Base-by-base conservation (phyloP, 768 basidiomycete genomes). In the Trametes cingulata region DNA sequence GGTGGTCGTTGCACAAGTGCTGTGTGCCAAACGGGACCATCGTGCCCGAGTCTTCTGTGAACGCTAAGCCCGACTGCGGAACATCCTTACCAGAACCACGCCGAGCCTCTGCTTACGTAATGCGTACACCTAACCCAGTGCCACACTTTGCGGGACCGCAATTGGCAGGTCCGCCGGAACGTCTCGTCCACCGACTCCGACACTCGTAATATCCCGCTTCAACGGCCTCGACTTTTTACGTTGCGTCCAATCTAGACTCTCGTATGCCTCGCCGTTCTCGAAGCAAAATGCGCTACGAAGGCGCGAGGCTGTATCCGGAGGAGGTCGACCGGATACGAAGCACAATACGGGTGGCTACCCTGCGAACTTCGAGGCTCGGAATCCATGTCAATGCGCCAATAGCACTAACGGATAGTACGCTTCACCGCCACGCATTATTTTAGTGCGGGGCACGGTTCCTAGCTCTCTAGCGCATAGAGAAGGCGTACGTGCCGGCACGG, bases 1-100 rank as follows among this genome's bases (percentile, higher is more conserved):
- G 56, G 49, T 65, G 41, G 52, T 68, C 51, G 67, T 54, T 50
- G 62, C 52, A 22, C 7, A 45, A 49, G 58, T 15, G 29, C 29
- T 33, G 36, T 40, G 51, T 57, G 58, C n/a, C n/a, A n/a, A 24
- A 37, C 10, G 27, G 35, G 33, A 46, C 33, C 48, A 40, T 39
- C 50, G 43, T 27, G 43, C 37, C 35, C 22, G 45, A n/a, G 17
- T 40, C 20, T 52, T 43, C 51, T 52, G 41, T 19, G 35, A 46
- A 47, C 20, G 9, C 37, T 37, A 40, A 35, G 36, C 25, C 45
- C 61, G 47, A 36, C 62, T 63, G 62, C 56, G 62, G 46, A 62
- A 53, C 22, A 25, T 52, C 41, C 42, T 52, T 59, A 51, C 51
- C 56, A 19, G 37, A 42, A 40, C 27, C 33, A 46, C 37, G 43